Percentiles rank a stretch among this genome's conserved stretches.
Evolutionary conservation across 2,329 filamentous ascomycete species (phyloP).

Genomic region (Microsporum audouinii): DNA sequence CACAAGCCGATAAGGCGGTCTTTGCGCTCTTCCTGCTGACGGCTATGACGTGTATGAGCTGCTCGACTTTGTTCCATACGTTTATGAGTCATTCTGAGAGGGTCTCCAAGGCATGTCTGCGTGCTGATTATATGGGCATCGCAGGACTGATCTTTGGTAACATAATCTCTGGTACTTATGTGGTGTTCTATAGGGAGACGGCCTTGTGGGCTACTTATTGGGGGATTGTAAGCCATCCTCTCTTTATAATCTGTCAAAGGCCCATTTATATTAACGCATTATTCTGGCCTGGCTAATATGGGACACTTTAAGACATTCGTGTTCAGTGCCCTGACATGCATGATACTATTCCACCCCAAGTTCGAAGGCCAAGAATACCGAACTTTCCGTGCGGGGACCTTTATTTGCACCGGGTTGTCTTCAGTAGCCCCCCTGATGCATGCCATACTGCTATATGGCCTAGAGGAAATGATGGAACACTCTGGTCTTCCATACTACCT

Average conservation of each 20-base stretch:
- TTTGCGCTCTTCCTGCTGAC: slow-evolving; percentile 56
- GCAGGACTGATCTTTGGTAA: slow-evolving; percentile 21
- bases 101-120: slow-evolving; percentile 16
- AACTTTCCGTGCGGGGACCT: slow-evolving; percentile 16
- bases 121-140: slow-evolving; percentile 23
- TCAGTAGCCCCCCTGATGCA: slow-evolving; percentile 19
- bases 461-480: slow-evolving; percentile 16
- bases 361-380: slow-evolving; percentile 19
- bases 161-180: slow-evolving; percentile 24
- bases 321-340: slow-evolving; percentile 17
- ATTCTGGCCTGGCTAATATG: background rate
- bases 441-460: slow-evolving; percentile 17
- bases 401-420: slow-evolving; percentile 17
- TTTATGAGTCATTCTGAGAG: slow-evolving; percentile 20
- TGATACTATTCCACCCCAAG: slow-evolving; percentile 27
- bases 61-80: slow-evolving; percentile 29
- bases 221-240: slow-evolving; percentile 19
- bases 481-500: slow-evolving; percentile 21
- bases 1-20: slow-evolving; percentile 6
- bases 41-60: slow-evolving; percentile 55
- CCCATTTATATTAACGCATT: background rate
- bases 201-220: slow-evolving; percentile 20
- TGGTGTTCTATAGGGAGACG: slow-evolving; percentile 23
- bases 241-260: background rate
- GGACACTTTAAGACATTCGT: background rate